A percentile compares a stretch with the other conserved stretches of the same genome.
phyloP scores from a whole-genome alignment of 148 eudicot species.

The Suaeda aralocaspica region DNA sequence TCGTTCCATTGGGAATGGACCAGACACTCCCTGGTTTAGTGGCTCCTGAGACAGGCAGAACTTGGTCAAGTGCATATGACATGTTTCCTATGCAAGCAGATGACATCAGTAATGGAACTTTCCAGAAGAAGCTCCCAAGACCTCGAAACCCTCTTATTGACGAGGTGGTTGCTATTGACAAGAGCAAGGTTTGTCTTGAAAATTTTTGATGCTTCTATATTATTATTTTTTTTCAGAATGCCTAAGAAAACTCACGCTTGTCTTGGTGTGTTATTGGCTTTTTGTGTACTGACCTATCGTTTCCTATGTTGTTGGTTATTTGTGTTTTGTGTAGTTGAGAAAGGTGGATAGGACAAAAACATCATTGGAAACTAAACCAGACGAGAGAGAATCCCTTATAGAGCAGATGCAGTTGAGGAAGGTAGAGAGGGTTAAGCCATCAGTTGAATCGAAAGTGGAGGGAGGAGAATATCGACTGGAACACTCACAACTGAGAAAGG shows the following conservation, averaged over 20 bases:
- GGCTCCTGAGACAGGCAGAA: slow-evolving; percentile 35
- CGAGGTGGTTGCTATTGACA: slow-evolving; percentile 78
- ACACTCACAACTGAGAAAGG: slow-evolving; percentile 52
- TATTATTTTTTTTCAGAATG: not conserved
- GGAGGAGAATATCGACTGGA: slow-evolving; percentile 60
- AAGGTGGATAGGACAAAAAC: slow-evolving; percentile 60
- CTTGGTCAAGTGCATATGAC: slow-evolving; percentile 34
- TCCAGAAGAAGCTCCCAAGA: slow-evolving; percentile 57
- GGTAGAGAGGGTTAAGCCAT: slow-evolving; percentile 59
- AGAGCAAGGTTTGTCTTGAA: slow-evolving; percentile 67
- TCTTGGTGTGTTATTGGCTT: not conserved
- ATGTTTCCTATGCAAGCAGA: slow-evolving; percentile 29
- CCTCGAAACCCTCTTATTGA: slow-evolving; percentile 87
- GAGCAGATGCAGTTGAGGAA: slow-evolving; percentile 51
- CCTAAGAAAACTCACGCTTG: not conserved
- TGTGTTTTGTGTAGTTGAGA: slow-evolving; percentile 24
- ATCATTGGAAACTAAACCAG: slow-evolving; percentile 37
- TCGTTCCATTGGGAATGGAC: slow-evolving; percentile 24
- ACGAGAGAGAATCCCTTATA: slow-evolving; percentile 53
- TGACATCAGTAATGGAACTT: slow-evolving; percentile 40
- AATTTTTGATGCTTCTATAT: slow-evolving; percentile 1
- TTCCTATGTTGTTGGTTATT: not conserved
- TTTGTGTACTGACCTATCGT: not conserved
- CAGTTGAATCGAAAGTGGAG: slow-evolving; percentile 42
- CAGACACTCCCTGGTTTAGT: slow-evolving; percentile 30